phyloP scores from a whole-genome alignment of 352 stramenopile genomes.

The Pythium myriotylum region DNA sequence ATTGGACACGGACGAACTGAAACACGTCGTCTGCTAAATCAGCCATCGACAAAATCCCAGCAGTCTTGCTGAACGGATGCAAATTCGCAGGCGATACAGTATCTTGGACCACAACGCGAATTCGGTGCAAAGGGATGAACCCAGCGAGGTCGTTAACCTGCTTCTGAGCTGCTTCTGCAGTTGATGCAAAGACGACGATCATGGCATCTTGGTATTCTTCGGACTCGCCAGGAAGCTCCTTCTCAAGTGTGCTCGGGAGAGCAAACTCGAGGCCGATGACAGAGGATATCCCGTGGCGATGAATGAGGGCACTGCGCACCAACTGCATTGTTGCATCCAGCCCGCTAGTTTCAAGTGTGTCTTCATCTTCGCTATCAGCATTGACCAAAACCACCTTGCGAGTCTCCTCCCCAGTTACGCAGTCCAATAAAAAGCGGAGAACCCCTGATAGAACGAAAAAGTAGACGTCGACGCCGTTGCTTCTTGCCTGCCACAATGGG shows the following conservation, averaged over 20 bases:
- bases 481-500: conserved; percentile 19
- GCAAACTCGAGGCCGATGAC: conserved; percentile 3
- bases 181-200: conserved; percentile 14
- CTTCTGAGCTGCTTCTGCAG: conserved; percentile 1
- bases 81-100: not conserved
- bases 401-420: not conserved
- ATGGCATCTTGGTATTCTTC: not conserved
- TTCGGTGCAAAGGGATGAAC: conserved; percentile 1
- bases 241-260: not conserved
- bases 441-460: conserved; percentile 30
- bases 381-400: conserved; percentile 7
- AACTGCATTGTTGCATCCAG: conserved; percentile 3
- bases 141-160: conserved; percentile 10
- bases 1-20: conserved; percentile 48
- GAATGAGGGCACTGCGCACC: conserved; percentile 16
- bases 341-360: not conserved
- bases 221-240: conserved; percentile 2
- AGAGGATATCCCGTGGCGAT: conserved; percentile 12
- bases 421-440: conserved; percentile 28
- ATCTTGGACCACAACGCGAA: conserved; percentile 23
- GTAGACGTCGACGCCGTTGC: conserved; percentile 29
- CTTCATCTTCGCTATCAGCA: not conserved
- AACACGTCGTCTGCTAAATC: conserved; percentile 59
- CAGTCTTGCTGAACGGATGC: not conserved
- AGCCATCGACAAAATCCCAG: conserved; percentile 41